Base-by-base conservation (phyloP, 805 yeast genomes). In the Schwanniomyces pseudopolymorphus region DNA sequence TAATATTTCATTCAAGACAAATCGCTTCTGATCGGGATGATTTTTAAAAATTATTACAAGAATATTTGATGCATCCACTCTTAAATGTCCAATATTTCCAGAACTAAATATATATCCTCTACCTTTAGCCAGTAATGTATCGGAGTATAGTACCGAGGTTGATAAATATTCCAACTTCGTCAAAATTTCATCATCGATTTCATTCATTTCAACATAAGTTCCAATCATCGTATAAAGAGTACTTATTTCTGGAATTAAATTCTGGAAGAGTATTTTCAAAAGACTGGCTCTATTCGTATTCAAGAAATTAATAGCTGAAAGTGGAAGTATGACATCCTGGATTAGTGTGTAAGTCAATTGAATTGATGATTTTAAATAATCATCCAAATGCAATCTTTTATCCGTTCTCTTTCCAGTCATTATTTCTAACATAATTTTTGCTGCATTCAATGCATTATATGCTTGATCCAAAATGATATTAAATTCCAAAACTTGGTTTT, bases 141-240 rank as follows among this genome's bases (percentile, higher is more conserved):
- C 74, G 20, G 59, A 53, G 51, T 79, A 81, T 0, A 83, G 57
- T 0, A 74, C 53, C 26, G 60, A 61, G 6, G 72, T 53, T 6
- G 77, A 62, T 20, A 81, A 59, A 53, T 80, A 85, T 49, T 85
- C 88, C 24, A 87, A 54, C 50, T 77, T 78, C 0, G 89, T 82
- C 8, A 85, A 57, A 0, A 77, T 55, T 2, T 66, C 70, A 33
- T 85, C 91, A 44, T 81, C 67, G 0, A 63, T 46, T 14, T 31
- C 44, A 28, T 51, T 46, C 5, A 41, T 40, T 10, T 42, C 43
- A 11, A 54, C 39, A 33, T 54, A 50, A 8, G 17, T 27, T 5
- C 52, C 36, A 2, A 62, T 17, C 42, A 47, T 20, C 6, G 17
- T 41, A 4, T 56, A 35, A 3, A 50, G 42, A 9, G 37, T 14